Conservation (phyloP, 352 stramenopile genomes). For the Phytopythium chamaehyphon region DNA sequence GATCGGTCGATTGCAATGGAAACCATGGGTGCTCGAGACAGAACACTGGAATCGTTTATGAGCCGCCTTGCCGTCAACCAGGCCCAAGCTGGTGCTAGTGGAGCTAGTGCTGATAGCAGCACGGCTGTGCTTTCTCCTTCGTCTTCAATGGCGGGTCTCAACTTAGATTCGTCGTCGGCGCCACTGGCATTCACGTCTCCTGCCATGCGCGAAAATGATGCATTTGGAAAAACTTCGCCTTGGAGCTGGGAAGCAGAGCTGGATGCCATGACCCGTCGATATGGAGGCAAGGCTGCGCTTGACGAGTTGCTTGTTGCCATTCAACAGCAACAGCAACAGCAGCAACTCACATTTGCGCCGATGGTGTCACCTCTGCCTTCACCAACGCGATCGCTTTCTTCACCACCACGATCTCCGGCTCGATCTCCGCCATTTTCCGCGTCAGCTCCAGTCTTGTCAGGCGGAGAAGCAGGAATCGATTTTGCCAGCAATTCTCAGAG, state of each 20-base stretch:
- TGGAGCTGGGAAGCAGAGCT: slow-evolving; percentile 41
- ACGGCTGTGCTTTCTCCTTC: not conserved
- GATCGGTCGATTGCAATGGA: slow-evolving; percentile 7
- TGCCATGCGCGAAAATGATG: slow-evolving; percentile 34
- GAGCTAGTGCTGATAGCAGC: not conserved
- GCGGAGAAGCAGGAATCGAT: no score
- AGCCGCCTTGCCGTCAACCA: slow-evolving; percentile 47
- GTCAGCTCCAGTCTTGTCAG: not conserved
- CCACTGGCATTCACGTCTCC: slow-evolving; percentile 35
- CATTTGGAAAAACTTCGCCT: not conserved
- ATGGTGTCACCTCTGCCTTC: not conserved
- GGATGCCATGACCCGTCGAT: slow-evolving; percentile 53
- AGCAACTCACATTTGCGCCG: slow-evolving; percentile 4
- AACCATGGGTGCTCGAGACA: slow-evolving; percentile 21
- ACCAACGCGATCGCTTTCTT: not conserved
- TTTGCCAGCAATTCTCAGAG: not conserved
- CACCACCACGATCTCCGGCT: not conserved
- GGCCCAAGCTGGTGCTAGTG: slow-evolving; percentile 3
- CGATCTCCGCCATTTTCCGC: not conserved
- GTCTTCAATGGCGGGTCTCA: not conserved
- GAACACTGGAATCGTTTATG: slow-evolving; percentile 65
- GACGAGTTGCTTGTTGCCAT: slow-evolving; percentile 8
- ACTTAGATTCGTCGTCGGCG: not conserved
- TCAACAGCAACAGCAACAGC: slow-evolving; percentile 3
- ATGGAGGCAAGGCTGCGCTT: slow-evolving; percentile 24